A percentile compares a stretch with the other conserved stretches of the same genome.
Evolutionary conservation across 495 filamentous ascomycete species (phyloP).

Genomic region (Xylaria castorea): DNA sequence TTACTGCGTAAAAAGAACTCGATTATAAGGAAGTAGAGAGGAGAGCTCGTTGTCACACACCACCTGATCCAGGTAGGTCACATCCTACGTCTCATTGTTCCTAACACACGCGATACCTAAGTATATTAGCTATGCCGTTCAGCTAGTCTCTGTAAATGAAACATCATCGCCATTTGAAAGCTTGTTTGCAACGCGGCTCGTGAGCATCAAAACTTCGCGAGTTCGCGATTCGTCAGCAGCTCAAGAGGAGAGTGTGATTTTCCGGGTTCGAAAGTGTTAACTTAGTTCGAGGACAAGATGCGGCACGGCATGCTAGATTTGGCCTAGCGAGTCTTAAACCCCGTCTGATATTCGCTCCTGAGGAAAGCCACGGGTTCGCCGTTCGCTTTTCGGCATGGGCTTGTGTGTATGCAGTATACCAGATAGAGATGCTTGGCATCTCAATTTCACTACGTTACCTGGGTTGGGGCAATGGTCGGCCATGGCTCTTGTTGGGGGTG

Average conservation of each 20-base stretch:
- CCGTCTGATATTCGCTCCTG: slow-evolving; percentile 4
- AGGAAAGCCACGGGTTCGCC: neutral
- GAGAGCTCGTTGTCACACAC: neutral
- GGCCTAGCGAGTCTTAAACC: neutral
- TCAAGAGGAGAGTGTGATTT: neutral
- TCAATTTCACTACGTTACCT: neutral
- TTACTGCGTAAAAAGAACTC: neutral
- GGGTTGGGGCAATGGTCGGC: slow-evolving; percentile 4
- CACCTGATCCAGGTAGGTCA: neutral
- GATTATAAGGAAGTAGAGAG: neutral
- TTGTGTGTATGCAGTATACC: neutral
- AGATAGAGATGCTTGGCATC: slow-evolving; percentile 7
- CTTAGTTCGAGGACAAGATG: neutral
- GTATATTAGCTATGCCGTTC: neutral
- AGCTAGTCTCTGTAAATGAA: neutral
- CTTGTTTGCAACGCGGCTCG: slow-evolving; percentile 9
- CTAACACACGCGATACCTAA: neutral
- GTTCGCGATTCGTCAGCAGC: neutral
- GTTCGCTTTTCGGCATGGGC: slow-evolving; percentile 2
- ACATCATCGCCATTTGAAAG: neutral
- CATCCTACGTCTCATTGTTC: neutral
- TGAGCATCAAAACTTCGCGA: neutral
- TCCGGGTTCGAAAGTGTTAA: neutral
- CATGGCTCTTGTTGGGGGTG: slow-evolving; percentile 7
- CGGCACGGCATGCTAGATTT: neutral